Evolutionary conservation across 768 basidiomycete species (phyloP), one percentile per base, ranked within the genome.

Genomic region (Polyporus arcularius): DNA sequence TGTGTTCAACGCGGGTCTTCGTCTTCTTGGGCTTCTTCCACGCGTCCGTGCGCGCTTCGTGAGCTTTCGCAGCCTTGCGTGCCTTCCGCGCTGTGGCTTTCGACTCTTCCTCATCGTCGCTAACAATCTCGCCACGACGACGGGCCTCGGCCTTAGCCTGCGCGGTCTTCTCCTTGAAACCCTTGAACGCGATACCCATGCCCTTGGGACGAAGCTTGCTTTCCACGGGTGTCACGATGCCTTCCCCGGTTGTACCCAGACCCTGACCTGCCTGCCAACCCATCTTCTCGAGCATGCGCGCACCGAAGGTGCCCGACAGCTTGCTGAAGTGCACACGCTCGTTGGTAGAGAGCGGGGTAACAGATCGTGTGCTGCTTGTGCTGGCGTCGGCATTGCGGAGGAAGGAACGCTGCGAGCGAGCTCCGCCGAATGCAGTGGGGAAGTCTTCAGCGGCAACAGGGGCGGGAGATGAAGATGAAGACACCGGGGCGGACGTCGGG

Each of bases 221-320:
- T 71, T 96, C 93, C 14, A 97, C 80, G 0, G 94, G 94, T 4
- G 86, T 85, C n/a, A 93, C 85, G 52, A 96, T 96, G 67, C 94
- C 94, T 65, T 89, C 86, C 1, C 89, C 88, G 1, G 76, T 75
- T 1, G 81, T 73, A 62, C 94, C 94, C 9, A 96, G 80, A 65
- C 95, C 94, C 3, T 80, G 80, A 4, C 88, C 96, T 0, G 88
- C 77, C 70, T 87, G 80, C 96, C 97, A 99, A 8, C 97, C 97
- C 89, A 96, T 95, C 78, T 96, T 98, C 32, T 85, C 84, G 26
- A 99, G 84, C 85, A 98, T 86, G 58, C 88, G 88, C 18, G 96
- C 91, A 66, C 95, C 96, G 62, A 94, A 88, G 0, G 89, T 80
- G 15, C 85, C 82, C 43, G 83, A 79, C 12, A 98, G 80, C 67